A percentile compares a stretch with the other conserved stretches of the same genome.
Evolutionary conservation across 305 asterid genomes (phyloP).

Genomic region (Fraxinus albicans): DNA sequence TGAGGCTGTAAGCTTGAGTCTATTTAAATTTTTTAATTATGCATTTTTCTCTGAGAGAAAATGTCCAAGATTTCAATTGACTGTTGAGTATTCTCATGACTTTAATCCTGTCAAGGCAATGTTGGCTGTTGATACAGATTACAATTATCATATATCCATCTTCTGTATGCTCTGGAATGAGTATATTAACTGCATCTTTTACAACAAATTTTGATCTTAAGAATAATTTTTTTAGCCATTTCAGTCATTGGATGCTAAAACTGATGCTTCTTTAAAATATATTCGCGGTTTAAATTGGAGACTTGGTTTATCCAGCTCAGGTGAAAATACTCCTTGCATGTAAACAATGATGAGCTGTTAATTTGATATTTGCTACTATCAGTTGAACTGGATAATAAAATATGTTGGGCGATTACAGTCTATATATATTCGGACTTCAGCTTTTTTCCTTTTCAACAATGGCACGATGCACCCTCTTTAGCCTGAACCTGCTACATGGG

Average conservation of each 20-base stretch:
- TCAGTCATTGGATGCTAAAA: not conserved
- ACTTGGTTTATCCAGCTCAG: not conserved
- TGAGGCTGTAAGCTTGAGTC: not conserved
- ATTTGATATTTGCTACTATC: not conserved
- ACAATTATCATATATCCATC: not conserved
- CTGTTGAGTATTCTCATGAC: not conserved
- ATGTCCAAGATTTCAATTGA: not conserved
- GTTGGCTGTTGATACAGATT: not conserved
- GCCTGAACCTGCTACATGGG: slow-evolving; percentile 4
- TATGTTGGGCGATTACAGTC: not conserved
- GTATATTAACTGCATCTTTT: not conserved
- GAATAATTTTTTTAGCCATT: not conserved
- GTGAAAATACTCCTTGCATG: not conserved
- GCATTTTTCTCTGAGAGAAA: not conserved
- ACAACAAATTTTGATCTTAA: not conserved
- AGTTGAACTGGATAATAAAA: not conserved
- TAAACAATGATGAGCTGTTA: not conserved
- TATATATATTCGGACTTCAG: not conserved
- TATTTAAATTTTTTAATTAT: not conserved
- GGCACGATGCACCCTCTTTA: not conserved
- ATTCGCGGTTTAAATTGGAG: not conserved
- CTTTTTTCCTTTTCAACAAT: not conserved
- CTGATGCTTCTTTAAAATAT: not conserved
- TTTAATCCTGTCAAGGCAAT: not conserved
- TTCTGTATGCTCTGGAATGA: not conserved